Evolutionary conservation across 164 flowering plant species (phyloP).

Genomic region (Liriodendron chinense): DNA sequence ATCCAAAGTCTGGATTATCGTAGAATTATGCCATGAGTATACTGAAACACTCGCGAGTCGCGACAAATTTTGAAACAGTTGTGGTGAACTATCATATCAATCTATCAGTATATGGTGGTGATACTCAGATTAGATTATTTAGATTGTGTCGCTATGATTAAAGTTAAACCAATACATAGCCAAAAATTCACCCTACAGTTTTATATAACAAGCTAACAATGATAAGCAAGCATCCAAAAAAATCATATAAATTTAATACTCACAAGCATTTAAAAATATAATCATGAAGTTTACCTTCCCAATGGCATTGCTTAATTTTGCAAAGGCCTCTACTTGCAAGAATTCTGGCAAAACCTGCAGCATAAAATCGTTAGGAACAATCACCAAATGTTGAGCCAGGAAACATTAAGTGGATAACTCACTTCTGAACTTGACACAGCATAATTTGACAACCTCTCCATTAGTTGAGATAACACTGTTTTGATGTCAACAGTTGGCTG

Average conservation of each 20-base stretch:
- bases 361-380: conserved; percentile 10
- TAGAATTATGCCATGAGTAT: too few species aligned
- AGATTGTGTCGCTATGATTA: too few species aligned
- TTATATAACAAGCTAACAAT: not conserved
- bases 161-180: not conserved
- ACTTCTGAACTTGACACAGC: conserved; percentile 82
- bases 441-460: conserved; percentile 95
- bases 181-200: not conserved
- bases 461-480: conserved; percentile 82
- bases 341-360: conserved; percentile 86
- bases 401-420: conserved; percentile 21
- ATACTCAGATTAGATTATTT: too few species aligned
- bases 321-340: conserved; percentile 94
- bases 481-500: conserved; percentile 95
- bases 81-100: too few species aligned
- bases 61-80: too few species aligned
- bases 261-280: not conserved
- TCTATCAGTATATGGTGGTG: too few species aligned
- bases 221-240: not conserved
- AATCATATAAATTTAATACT: not conserved
- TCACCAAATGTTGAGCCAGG: not conserved
- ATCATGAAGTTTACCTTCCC: conserved; percentile 62
- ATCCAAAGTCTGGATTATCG: too few species aligned
- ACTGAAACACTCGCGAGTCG: too few species aligned
- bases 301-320: conserved; percentile 85